These are phyloP conservation scores for Polytrichum commune DNA, from an alignment of 225 moss, liverwort and hornwort genomes.

Conservation along the genomic window DNA sequence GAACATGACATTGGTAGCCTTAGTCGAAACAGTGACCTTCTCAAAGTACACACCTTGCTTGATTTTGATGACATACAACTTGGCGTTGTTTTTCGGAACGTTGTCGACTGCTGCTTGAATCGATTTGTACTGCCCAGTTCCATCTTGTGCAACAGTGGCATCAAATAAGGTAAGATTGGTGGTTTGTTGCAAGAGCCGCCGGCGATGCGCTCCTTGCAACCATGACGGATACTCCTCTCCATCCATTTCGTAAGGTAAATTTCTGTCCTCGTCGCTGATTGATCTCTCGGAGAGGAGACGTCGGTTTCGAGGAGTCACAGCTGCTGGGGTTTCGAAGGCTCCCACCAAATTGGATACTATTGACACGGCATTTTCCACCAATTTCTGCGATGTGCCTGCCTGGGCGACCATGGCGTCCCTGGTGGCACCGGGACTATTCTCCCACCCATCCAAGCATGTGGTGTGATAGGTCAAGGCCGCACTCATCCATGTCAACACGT, in stretches of 20 bases:
- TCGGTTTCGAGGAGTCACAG: conserved; percentile 1
- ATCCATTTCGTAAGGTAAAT: conserved; percentile 1
- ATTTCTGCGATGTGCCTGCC: neutral
- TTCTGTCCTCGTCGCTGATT: neutral
- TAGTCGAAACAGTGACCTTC: conserved; percentile 24
- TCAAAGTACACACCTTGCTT: conserved; percentile 50
- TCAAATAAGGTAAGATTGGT: conserved; percentile 12
- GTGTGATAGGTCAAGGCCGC: conserved; percentile 21
- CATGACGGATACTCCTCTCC: conserved; percentile 5
- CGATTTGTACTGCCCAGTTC: conserved; percentile 20
- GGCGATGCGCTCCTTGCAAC: conserved; percentile 10
- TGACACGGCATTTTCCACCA: conserved; percentile 18
- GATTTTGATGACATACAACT: conserved; percentile 36
- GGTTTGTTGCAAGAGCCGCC: conserved; percentile 12
- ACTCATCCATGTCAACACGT: conserved; percentile 13
- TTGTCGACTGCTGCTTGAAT: conserved; percentile 49
- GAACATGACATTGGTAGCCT: conserved; percentile 34
- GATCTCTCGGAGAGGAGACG: conserved; percentile 1
- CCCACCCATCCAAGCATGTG: conserved; percentile 11
- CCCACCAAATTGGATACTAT: conserved; percentile 6
- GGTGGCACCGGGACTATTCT: conserved; percentile 3
- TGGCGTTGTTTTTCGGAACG: conserved; percentile 22
- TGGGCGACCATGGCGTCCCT: conserved; percentile 7
- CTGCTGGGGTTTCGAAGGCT: neutral
- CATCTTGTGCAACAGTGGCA: conserved; percentile 42